A percentile compares a stretch with the other conserved stretches of the same genome.
Conservation (phyloP, 257 asterid species). For the Fraxinus americana region DNA sequence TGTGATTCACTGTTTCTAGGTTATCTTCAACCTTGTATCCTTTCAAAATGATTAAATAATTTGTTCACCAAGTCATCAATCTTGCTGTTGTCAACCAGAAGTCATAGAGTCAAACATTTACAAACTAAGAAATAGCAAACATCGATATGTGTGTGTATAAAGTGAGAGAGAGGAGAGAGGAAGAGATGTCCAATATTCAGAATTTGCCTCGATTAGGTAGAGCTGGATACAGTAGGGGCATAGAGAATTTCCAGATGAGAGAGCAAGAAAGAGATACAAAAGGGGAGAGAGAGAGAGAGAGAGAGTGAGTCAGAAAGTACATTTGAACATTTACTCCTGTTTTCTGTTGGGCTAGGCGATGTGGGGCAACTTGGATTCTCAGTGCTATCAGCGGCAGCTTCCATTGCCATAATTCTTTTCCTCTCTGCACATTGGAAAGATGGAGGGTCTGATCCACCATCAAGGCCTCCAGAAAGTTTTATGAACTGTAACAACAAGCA, state of each 20-base stretch:
- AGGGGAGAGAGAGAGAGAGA: not conserved
- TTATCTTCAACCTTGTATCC: not conserved
- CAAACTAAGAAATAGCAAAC: not conserved
- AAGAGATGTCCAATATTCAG: not conserved
- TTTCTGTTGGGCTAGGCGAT: conserved; percentile 28
- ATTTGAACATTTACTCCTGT: conserved; percentile 21
- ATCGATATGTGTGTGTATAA: not conserved
- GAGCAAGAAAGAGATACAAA: too few species aligned
- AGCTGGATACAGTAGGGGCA: not conserved
- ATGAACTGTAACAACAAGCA: conserved; percentile 55
- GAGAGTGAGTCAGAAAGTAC: conserved; percentile 24
- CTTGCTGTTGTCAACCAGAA: not conserved
- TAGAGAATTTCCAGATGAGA: not conserved
- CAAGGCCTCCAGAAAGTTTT: conserved; percentile 80
- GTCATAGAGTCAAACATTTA: not conserved
- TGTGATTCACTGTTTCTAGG: not conserved
- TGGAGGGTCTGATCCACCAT: conserved; percentile 85
- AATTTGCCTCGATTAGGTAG: not conserved
- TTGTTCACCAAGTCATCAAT: not conserved
- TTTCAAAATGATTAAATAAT: not conserved
- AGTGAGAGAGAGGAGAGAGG: not conserved
- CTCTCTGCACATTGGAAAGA: conserved; percentile 86
- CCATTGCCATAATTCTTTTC: conserved; percentile 48
- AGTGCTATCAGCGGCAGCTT: conserved; percentile 45
- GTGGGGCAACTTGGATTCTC: conserved; percentile 30